Evolutionary conservation across 2,329 filamentous ascomycete species (phyloP), one percentile per base, ranked within the genome.

Genomic region (Colletotrichum destructivum): DNA sequence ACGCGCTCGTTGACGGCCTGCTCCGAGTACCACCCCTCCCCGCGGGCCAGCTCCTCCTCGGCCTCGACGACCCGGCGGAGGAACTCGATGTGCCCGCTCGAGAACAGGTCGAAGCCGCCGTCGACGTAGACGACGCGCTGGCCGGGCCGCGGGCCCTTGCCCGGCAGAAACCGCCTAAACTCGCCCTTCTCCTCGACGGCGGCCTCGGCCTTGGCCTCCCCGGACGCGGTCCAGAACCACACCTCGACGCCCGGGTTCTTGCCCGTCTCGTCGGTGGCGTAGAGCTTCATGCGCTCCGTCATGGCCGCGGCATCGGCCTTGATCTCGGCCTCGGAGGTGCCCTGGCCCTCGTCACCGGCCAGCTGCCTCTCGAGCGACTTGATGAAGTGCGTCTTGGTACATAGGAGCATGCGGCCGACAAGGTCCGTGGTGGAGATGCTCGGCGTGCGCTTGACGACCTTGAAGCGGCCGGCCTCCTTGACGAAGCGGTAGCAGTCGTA

Each of bases 401-500:
- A 98, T 18, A 98, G 87, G 78, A 99, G 87, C 96, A 99, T 99
- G 77, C 96, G 92, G 23, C 96, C 96, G 35, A 99, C 96, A n/a
- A 99, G 89, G 80, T 99, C 96, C 4, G 96, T 99, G 2, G 96
- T 99, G 12, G 94, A 98, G 78, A 99, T 99, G 71, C 94, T 95
- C 0, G 96, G 96, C 2, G 96, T 98, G 74, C 96, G 90, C 85
- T 97, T 98, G 56, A 99, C 96, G 21, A 99, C 94, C 84, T 97
- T 95, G 89, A 99, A 99, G 54, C 96, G 90, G 15, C 93, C 92
- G 1, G 96, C 96, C 51, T 93, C 92, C 84, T 99, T 99, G 78
- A 99, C 96, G 79, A 96, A 98, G 72, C 96, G 93, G 84, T 99
- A 99, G 85, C 96, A 98, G 84, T 99, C 96, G 81, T 98, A 93